Base-by-base conservation (phyloP, 31 red algal species). In the Porphyra umbilicalis region DNA sequence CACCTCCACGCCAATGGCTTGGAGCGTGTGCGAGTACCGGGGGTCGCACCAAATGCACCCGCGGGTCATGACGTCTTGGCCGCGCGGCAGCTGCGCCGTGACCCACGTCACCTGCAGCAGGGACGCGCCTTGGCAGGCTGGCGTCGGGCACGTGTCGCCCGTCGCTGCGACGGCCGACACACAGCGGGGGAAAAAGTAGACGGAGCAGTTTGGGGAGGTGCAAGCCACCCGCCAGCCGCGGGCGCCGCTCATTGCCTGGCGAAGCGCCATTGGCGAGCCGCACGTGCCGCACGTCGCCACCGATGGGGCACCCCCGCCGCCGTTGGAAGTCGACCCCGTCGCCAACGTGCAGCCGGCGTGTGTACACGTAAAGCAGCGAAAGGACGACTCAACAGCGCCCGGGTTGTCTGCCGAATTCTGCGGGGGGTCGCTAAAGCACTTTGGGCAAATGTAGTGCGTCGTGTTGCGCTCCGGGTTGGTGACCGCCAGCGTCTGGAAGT, bases 11-110 rank as follows among this genome's bases (percentile, higher is more conserved):
- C 91, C 91, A 30, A 93, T 39, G 36, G 79, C 30, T 30, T 57
- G 75, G 38, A 93, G 29, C 30, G 80, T 38, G 33, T 32, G 68
- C 10, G 32, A 25, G 76, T 88, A 93, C 3, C 79, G 18, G 33
- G 75, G 25, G 40, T 86, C 83, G 75, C 91, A 93, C 91, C 91
- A 93, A n/a, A 93, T 86, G 75, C 91, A 93, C 31, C 91, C 91
- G 9, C 11, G 11, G 77, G 86, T 89, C 7, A 34, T 35, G 39
- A 25, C 10, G 25, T 14, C 68, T 16, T 46, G 57, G 6, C 86
- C 86, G 33, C 77, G 83, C 42, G 91, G 91, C 38, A 86, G 80
- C 10, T 75, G 71, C 38, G 78, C 29, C 18, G 38, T 16, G 36
- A 34, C 79, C 81, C 87, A 93, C 8, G n/a, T 34, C 29, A 93